Percentiles rank a stretch among this genome's conserved stretches.
Conservation (phyloP, 495 filamentous ascomycete genomes). For the Xylaria grammica region DNA sequence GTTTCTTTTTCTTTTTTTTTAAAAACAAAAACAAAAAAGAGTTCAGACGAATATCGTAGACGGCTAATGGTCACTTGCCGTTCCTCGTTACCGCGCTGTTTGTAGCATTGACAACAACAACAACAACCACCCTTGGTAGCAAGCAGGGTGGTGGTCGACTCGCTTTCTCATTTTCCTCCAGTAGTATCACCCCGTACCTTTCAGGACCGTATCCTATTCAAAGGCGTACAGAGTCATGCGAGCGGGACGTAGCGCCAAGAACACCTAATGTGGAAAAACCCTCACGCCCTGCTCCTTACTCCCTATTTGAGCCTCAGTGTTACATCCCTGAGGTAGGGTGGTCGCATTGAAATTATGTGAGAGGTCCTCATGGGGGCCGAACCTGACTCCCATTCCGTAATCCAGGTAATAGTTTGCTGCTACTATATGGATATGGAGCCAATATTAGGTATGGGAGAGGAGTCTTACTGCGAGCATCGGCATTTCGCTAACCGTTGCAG, state of each 20-base stretch:
- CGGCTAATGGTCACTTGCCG: not conserved
- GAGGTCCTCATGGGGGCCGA: not conserved
- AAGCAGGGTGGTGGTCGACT: not conserved
- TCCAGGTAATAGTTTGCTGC: not conserved
- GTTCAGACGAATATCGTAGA: not conserved
- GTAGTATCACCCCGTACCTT: not conserved
- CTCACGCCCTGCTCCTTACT: no score
- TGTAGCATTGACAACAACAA: not conserved
- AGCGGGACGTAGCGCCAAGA: not conserved
- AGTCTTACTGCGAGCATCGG: slow-evolving; percentile 4
- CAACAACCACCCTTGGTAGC: slow-evolving; percentile 3
- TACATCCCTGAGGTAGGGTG: slow-evolving; percentile 3
- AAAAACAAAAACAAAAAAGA: no score
- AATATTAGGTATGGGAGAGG: not conserved
- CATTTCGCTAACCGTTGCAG: not conserved
- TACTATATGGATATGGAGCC: not conserved
- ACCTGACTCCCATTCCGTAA: not conserved
- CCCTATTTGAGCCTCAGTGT: slow-evolving; percentile 16
- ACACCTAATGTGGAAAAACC: not conserved
- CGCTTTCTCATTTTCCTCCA: not conserved
- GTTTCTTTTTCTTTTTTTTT: no score
- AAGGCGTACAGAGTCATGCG: not conserved
- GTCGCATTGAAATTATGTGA: slow-evolving; percentile 6
- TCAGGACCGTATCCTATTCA: not conserved
- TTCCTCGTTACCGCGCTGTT: not conserved